Evolutionary conservation across 495 filamentous ascomycete species (phyloP), one percentile per base, ranked within the genome.

Genomic region (Trichoderma orchidacearum): DNA sequence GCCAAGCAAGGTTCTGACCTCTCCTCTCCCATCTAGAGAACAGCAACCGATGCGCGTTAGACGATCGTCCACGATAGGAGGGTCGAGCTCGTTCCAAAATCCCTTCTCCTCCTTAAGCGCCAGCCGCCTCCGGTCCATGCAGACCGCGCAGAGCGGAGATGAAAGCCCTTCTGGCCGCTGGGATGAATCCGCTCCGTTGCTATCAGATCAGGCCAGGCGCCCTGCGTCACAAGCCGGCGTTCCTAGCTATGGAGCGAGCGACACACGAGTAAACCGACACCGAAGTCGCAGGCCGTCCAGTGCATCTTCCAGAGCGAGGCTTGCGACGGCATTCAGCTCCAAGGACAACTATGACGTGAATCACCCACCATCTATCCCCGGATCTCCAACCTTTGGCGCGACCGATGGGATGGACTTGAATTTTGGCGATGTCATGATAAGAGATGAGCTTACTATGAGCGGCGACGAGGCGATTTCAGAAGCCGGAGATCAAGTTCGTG

Each of bases 291-390:
- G 72, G 28, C 52, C 59, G 28, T 80, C 77, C 27, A 75, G 65
- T 61, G 62, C 57, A 56, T 70, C 64, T 35, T 71, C 66, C 56
- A 69, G 65, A 51, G 70, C 58, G 57, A 66, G 53, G 45, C 69
- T 64, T 13, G 38, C 57, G 56, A 62, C 36, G 54, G 63, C 63
- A 61, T 71, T 60, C 68, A 58, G 64, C 21, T 58, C 66, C 11
- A 60, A 53, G 30, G 70, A 72, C 28, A 60, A 77, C 30, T 90
- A 90, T 67, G 85, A 95, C 79, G 80, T 97, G 58, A 98, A 98
- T 63, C 95, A 96, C 62, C 93, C 93, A n/a, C 93, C 93, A 1
- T 97, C 93, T 0, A 81, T 95, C 18, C 93, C 93, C 0, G 82
- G 80, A 5, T 85, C 87, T 18, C 93, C 93, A 71, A 72, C 51